Conservation (phyloP, 2,329 filamentous ascomycete species). For the Trichophyton verrucosum region DNA sequence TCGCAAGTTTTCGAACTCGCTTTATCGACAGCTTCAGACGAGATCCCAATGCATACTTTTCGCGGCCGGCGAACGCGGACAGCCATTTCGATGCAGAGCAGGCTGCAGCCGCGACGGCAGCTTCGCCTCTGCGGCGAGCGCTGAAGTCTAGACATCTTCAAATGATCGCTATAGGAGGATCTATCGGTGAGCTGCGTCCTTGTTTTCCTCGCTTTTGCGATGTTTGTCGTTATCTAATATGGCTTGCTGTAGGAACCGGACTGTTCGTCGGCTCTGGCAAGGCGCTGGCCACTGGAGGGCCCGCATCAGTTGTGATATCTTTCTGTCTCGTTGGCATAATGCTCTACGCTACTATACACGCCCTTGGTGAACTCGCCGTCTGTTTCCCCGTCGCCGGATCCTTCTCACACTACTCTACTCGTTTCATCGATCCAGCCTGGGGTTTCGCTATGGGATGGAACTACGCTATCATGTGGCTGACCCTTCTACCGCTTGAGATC, state of each 20-base stretch:
- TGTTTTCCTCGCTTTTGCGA: neutral
- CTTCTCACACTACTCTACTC: constrained; percentile 81
- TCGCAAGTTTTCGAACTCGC: constrained; percentile 10
- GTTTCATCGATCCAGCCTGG: constrained; percentile 88
- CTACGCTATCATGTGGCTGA: constrained; percentile 79
- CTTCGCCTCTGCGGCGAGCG: constrained; percentile 18
- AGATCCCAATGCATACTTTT: constrained; percentile 18
- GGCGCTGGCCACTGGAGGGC: constrained; percentile 59
- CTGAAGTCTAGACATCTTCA: constrained; percentile 20
- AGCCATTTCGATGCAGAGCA: constrained; percentile 18
- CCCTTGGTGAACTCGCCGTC: constrained; percentile 81
- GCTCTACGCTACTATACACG: constrained; percentile 86
- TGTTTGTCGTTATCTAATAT: neutral
- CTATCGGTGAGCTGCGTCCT: constrained; percentile 8
- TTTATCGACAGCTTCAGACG: constrained; percentile 20
- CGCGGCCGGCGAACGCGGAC: constrained; percentile 12
- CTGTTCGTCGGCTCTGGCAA: constrained; percentile 74
- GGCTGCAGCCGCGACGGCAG: constrained; percentile 19
- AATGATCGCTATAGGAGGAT: constrained; percentile 17
- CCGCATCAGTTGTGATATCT: constrained; percentile 65
- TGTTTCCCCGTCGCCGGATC: constrained; percentile 83
- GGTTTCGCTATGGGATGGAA: constrained; percentile 95
- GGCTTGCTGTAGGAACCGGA: constrained; percentile 47
- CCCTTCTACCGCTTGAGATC: constrained; percentile 71
- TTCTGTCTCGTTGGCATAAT: constrained; percentile 70